These are phyloP conservation scores for Cicer chorassanicum DNA, from an alignment of 306 rosid species.

Conservation along the genomic window DNA sequence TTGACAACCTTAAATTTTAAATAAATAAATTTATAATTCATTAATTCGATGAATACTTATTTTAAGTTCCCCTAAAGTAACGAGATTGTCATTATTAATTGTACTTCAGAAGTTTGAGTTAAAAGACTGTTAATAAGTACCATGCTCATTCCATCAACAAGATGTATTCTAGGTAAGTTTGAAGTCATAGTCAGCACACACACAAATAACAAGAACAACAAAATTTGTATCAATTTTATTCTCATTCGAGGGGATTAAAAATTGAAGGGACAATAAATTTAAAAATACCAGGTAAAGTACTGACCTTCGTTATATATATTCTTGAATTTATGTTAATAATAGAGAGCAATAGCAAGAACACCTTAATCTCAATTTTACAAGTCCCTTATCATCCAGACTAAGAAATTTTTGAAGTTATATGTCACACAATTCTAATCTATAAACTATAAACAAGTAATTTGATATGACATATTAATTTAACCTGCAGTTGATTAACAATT, in stretches of 20 bases:
- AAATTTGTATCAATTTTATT: too few species aligned
- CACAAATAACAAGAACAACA: not conserved
- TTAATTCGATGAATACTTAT: not conserved
- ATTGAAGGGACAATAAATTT: not conserved
- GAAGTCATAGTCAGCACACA: not conserved
- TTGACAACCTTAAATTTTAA: conserved; percentile 5
- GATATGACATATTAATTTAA: not conserved
- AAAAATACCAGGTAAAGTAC: conserved; percentile 17
- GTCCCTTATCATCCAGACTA: conserved; percentile 1
- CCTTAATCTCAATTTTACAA: conserved; percentile 1
- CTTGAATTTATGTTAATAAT: conserved; percentile 9
- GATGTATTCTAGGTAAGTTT: not conserved
- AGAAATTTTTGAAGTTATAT: conserved; percentile 14
- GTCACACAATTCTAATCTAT: not conserved
- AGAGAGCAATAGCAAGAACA: not conserved
- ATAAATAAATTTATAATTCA: not conserved
- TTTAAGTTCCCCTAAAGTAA: conserved; percentile 10
- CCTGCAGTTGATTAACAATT: not conserved
- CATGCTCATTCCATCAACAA: conserved; percentile 8
- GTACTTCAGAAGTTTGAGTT: conserved; percentile 5
- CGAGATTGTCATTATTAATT: conserved; percentile 12
- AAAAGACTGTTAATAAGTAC: not conserved
- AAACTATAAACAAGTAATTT: not conserved
- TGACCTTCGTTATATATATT: not conserved
- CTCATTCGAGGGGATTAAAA: not conserved